Evolutionary conservation across 1,284 basidiomycete species (phyloP).

Genomic region (Ustilago bromivora): DNA sequence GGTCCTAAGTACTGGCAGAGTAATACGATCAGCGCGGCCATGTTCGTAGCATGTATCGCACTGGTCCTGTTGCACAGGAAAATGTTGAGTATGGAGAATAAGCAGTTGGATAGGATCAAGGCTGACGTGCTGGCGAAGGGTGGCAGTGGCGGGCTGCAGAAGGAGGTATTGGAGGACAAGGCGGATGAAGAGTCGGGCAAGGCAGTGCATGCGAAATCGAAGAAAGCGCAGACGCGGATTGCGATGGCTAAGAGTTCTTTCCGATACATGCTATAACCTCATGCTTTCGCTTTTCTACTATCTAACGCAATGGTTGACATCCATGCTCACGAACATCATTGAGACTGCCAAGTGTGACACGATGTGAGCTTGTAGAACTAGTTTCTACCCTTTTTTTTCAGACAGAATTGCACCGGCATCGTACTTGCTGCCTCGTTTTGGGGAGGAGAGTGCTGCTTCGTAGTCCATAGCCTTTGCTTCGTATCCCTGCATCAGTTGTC

Average conservation of each 20-base stretch:
- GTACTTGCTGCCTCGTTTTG: no score
- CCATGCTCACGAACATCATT: no score
- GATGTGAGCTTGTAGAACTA: no score
- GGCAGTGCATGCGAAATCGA: conserved; percentile 10
- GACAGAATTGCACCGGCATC: no score
- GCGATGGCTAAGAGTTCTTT: conserved; percentile 49
- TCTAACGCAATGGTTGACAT: background rate
- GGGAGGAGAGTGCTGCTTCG: no score
- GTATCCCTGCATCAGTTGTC: no score
- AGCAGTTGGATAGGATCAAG: conserved; percentile 41
- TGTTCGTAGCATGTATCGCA: conserved; percentile 48
- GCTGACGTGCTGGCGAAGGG: background rate
- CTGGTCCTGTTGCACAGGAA: conserved; percentile 46
- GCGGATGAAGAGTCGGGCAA: conserved; percentile 17
- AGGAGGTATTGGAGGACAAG: conserved; percentile 2
- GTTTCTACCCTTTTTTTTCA: no score
- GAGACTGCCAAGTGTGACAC: no score
- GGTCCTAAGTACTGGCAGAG: conserved; percentile 58
- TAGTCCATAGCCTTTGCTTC: no score
- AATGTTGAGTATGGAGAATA: conserved; percentile 48
- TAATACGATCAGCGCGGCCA: conserved; percentile 46
- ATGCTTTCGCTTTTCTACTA: background rate
- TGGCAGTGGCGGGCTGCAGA: background rate
- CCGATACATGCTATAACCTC: conserved; percentile 43
- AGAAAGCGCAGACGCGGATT: conserved; percentile 27